Percentiles rank a stretch among this genome's conserved stretches.
Conservation (phyloP, 2,329 filamentous ascomycete genomes). For the Aureobasidium sp. region DNA sequence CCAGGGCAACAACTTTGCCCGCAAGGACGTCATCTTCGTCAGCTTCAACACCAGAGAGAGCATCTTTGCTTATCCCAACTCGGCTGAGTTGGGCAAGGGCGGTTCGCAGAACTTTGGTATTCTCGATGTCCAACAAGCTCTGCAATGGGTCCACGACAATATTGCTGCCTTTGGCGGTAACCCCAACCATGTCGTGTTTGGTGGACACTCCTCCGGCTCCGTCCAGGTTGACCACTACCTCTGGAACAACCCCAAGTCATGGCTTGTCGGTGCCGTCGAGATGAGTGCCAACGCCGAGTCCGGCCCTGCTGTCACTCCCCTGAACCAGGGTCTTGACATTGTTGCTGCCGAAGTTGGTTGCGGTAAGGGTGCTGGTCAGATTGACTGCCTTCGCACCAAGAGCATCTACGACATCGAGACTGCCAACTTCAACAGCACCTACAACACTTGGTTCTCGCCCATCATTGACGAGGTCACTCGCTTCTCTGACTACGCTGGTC, state of each 20-base stretch:
- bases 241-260: constrained; percentile 21
- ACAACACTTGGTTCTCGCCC: constrained; percentile 17
- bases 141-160: constrained; percentile 11
- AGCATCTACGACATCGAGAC: constrained; percentile 28
- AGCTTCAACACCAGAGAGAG: constrained; percentile 14
- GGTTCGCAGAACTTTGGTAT: constrained; percentile 14
- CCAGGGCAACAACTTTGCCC: constrained; percentile 20
- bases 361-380: constrained; percentile 27
- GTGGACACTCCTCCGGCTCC: constrained; percentile 32
- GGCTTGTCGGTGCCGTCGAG: constrained; percentile 22
- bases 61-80: constrained; percentile 13
- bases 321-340: constrained; percentile 32
- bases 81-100: constrained; percentile 8
- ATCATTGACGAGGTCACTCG: constrained; percentile 13
- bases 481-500: constrained; percentile 13
- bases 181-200: constrained; percentile 8
- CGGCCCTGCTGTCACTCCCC: constrained; percentile 34
- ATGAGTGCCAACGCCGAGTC: constrained; percentile 40
- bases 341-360: constrained; percentile 35
- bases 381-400: constrained; percentile 35
- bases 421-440: constrained; percentile 26
- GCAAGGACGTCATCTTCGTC: constrained; percentile 14
- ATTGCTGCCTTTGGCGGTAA: constrained; percentile 14
- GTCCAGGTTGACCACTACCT: constrained; percentile 33
- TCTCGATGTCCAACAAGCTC: constrained; percentile 8